Evolutionary conservation across 441 rosid species (phyloP).

Genomic region (Jatropha podagrica): DNA sequence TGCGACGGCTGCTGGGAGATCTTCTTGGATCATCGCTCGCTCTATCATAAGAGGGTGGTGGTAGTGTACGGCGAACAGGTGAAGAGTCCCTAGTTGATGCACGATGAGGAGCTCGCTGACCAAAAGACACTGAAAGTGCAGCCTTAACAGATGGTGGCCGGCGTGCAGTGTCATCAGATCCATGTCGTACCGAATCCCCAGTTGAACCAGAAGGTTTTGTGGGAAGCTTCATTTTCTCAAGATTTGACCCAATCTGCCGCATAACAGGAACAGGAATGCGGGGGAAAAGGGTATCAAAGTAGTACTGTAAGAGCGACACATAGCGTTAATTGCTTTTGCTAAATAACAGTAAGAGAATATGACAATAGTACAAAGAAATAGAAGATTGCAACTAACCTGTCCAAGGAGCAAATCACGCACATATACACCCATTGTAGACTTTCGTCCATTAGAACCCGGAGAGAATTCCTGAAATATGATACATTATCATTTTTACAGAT

Average conservation of each 20-base stretch:
- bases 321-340: constrained; percentile 13
- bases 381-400: constrained; percentile 56
- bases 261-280: constrained; percentile 93
- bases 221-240: constrained; percentile 92
- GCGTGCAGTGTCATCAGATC: constrained; percentile 95
- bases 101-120: constrained; percentile 99
- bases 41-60: constrained; percentile 59
- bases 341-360: background rate
- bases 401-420: constrained; percentile 96
- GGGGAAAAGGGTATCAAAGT: constrained; percentile 95
- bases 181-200: constrained; percentile 71
- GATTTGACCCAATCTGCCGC: constrained; percentile 79
- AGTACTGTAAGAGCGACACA: constrained; percentile 60
- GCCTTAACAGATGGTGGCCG: constrained; percentile 99
- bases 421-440: constrained; percentile 88
- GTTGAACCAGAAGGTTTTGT: constrained; percentile 81
- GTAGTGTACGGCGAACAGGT: constrained; percentile 84
- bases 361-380: constrained; percentile 1
- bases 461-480: constrained; percentile 74
- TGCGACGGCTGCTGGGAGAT: constrained; percentile 61
- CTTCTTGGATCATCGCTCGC: constrained; percentile 48
- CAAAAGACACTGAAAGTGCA: constrained; percentile 97
- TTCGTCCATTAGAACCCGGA: constrained; percentile 80
- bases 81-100: constrained; percentile 99
- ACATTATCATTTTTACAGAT: background rate